A percentile compares a stretch with the other conserved stretches of the same genome.
Evolutionary conservation across 2,329 filamentous ascomycete species (phyloP).

Genomic region (Coniochaeta ligniaria): DNA sequence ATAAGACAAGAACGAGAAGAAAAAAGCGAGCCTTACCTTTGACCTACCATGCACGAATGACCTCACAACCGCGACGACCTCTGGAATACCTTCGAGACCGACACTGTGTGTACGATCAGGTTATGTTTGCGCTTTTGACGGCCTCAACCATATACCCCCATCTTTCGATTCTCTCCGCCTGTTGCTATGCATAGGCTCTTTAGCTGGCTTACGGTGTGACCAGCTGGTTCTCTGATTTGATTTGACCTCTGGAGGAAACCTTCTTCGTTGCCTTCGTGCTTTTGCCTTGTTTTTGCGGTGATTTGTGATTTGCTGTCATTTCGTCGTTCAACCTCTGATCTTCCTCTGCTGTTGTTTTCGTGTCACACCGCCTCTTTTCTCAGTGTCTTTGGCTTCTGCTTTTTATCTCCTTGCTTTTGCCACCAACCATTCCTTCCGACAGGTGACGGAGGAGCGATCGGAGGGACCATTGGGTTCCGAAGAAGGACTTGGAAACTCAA

Average conservation of each 20-base stretch:
- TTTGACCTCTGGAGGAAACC: conserved; percentile 1
- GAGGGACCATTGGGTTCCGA: not conserved
- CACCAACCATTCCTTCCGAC: not conserved
- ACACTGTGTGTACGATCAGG: conserved; percentile 4
- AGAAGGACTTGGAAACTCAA: not conserved
- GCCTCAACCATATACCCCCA: conserved; percentile 5
- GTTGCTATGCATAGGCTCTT: not conserved
- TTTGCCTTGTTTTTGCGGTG: not conserved
- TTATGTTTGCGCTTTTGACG: conserved; percentile 5
- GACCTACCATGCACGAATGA: not conserved
- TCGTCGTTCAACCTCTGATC: not conserved
- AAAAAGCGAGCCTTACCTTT: not conserved
- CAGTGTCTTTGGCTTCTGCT: not conserved
- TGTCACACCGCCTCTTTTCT: not conserved
- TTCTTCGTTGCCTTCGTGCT: not conserved
- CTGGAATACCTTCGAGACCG: not conserved
- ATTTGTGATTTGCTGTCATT: no score
- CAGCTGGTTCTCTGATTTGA: not conserved
- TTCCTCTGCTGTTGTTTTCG: not conserved
- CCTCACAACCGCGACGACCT: not conserved
- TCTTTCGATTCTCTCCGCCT: not conserved
- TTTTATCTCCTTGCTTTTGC: not conserved
- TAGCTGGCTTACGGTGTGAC: not conserved
- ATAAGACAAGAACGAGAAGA: not conserved
- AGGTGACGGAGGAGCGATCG: not conserved